Base-by-base conservation (phyloP, 83 land plant genomes). In the Isoetes engelmannii region DNA sequence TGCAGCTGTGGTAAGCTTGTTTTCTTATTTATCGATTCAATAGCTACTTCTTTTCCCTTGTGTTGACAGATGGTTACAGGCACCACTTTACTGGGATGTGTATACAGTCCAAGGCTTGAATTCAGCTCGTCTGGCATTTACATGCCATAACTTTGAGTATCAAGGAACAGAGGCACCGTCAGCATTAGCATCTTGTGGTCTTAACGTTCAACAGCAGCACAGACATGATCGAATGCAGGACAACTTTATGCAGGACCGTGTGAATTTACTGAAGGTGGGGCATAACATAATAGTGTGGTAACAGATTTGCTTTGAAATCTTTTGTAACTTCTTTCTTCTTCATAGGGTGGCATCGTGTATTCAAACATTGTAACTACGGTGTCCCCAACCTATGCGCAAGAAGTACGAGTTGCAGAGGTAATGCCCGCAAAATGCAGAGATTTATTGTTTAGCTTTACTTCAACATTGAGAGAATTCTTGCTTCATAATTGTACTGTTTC, bases 121-220 rank as follows among this genome's bases (percentile, higher is more conserved):
- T 73, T 87, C 98, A 49, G 96, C 98, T 43, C 77, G 92, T 71
- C 81, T 90, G 61, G 89, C 96, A 61, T 92, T 92, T 68, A 92
- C 98, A 20, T 92, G 98, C 67, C 98, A 90, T 81, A 92, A 92
- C 64, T 92, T 92, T 80, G 98, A 90, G 70, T 85, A 89, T 61
- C 98, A 92, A 56, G 98, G 98, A 18, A 79, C 68, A 68, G 86
- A 81, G 15, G 79, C 79, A 56, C 87, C 87, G 54, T 79, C 80
- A 64, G 88, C 81, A 9, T 69, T 92, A 45, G 83, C 85, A 65
- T 77, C 86, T 4, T 89, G 91, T 81, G 98, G 98, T 44, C 86
- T 92, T 51, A 92, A 92, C 76, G 84, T 85, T 58, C 72, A 80
- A 12, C 85, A 82, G 58, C 74, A 84, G 47, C 75, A 85, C 48